A percentile compares a stretch with the other conserved stretches of the same genome.
These are phyloP conservation scores for Trichoderma brevicompactum DNA, from an alignment of 2,329 filamentous ascomycete species.

Conservation along the genomic window DNA sequence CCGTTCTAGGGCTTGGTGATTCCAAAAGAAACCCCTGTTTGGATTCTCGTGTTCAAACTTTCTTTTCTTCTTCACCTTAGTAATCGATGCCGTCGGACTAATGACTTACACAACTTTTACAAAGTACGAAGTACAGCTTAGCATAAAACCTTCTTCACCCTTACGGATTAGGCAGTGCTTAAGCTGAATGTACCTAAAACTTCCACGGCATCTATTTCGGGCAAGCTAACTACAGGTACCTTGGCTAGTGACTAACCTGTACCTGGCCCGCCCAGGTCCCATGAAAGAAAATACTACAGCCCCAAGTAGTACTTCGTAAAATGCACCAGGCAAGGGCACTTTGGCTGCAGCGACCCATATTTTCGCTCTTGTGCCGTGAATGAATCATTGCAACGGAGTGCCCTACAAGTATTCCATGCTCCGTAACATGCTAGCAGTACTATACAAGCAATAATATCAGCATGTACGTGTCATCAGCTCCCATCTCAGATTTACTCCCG, in stretches of 20 bases:
- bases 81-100: not conserved
- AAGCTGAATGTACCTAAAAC: no score
- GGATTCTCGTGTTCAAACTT: not conserved
- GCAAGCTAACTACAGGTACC: no score
- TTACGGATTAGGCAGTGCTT: not conserved
- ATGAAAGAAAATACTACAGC: no score
- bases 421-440: not conserved
- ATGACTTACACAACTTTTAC: not conserved
- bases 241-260: no score
- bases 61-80: no score
- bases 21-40: not conserved
- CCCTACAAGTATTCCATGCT: not conserved
- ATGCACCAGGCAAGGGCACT: no score
- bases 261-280: no score
- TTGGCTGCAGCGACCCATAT: no score
- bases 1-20: no score
- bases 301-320: no score
- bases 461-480: constrained; percentile 12
- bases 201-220: no score
- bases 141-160: not conserved
- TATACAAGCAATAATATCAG: no score
- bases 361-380: not conserved
- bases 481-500: constrained; percentile 20
- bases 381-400: constrained; percentile 3
- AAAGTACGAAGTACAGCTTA: not conserved